These are phyloP conservation scores for Dipteronia sinensis DNA, from an alignment of 345 rosid genomes.

Conservation along the genomic window DNA sequence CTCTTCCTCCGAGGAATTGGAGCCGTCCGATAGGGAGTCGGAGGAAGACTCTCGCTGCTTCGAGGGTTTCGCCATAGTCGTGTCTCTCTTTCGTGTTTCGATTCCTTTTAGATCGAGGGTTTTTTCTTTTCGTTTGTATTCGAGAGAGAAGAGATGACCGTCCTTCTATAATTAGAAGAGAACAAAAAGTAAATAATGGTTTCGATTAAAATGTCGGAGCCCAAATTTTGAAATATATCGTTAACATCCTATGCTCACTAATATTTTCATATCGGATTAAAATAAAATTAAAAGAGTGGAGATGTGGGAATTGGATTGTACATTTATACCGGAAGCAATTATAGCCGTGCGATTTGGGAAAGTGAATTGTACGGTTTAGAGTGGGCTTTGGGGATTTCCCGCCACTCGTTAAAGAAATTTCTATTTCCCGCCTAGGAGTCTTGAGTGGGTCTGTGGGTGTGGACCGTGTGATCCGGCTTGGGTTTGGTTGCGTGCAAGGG, in stretches of 20 bases:
- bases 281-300: too few species aligned
- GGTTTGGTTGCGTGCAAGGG: neutral
- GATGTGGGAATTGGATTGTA: too few species aligned
- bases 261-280: too few species aligned
- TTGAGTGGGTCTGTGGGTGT: neutral
- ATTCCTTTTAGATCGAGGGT: slow-evolving; percentile 48
- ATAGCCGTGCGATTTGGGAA: neutral
- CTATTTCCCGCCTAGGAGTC: slow-evolving; percentile 31
- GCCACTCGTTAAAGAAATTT: slow-evolving; percentile 22
- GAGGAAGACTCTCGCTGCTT: slow-evolving; percentile 65
- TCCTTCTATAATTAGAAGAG: neutral
- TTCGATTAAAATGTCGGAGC: too few species aligned
- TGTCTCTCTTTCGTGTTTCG: slow-evolving; percentile 6
- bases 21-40: slow-evolving; percentile 57
- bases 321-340: neutral
- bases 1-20: slow-evolving; percentile 71
- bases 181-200: neutral
- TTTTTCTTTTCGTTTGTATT: neutral
- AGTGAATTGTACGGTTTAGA: neutral
- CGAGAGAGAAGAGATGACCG: slow-evolving; percentile 16
- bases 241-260: too few species aligned
- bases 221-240: too few species aligned
- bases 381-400: slow-evolving; percentile 34
- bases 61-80: slow-evolving; percentile 53
- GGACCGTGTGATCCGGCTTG: neutral